Base-by-base conservation (phyloP, 2,329 filamentous ascomycete genomes). In the Microsporum canis region DNA sequence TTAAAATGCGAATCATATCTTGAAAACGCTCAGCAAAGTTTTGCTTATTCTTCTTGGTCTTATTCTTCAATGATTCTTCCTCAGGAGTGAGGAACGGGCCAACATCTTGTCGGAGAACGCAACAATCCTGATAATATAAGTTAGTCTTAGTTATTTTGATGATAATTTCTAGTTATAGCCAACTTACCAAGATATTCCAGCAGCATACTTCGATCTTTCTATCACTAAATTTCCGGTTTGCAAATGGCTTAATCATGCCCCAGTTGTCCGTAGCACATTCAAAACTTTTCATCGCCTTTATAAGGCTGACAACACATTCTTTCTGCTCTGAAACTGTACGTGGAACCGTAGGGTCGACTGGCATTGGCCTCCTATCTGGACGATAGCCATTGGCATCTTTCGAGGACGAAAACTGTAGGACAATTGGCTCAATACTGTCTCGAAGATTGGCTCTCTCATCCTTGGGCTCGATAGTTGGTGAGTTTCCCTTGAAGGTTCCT, bases 161-260 rank as follows among this genome's bases (percentile, higher is more conserved):
- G 2, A n/a, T 31, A 10, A 5, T 33, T 17, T 3, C 2, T 17
- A 55, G 27, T n/a, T n/a, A 7, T 33, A 12, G 23, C 29, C 45
- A 61, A 58, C 63, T 39, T 63, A 65, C 70, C 60, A 75, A 43
- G 2, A 75, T 57, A 31, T 69, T 68, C 73, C 73, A 75, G 49
- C 68, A 70, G 1, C 67, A 65, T 3, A 64, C 61, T 59, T 75
- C 73, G 38, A 74, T 65, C 7, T 68, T 62, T 1, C 59, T 60
- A 10, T 66, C 61, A 58, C 67, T 61, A 34, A 70, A 67, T 36
- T 65, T 66, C 5, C 66, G 57, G 3, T 70, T 66, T 3, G 58
- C 51, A 61, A 74, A 75, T 2, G 68, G 69, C 7, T 66, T 66
- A 3, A 71, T 66, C 70, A 74, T 74, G 6, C 66, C 66, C 2